Percentiles rank a stretch among this genome's conserved stretches.
Evolutionary conservation across 768 basidiomycete genomes (phyloP).

Genomic region (Tremella fuciformis): DNA sequence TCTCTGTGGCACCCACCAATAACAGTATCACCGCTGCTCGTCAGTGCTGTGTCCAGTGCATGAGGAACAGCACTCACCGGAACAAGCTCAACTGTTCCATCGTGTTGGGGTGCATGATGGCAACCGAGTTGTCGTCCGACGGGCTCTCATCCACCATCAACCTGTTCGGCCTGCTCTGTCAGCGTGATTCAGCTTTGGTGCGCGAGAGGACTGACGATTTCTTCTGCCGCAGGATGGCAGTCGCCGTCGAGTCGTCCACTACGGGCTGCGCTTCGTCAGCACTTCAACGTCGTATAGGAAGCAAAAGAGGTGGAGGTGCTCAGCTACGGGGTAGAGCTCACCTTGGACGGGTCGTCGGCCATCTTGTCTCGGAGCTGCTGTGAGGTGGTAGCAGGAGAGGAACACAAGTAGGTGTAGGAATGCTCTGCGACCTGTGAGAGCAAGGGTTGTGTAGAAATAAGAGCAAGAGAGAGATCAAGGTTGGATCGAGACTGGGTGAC

Average conservation of each 20-base stretch:
- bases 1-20: slow-evolving; percentile 64
- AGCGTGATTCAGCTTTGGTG: not conserved
- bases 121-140: slow-evolving; percentile 97
- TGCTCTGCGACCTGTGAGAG: no score
- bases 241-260: slow-evolving; percentile 60
- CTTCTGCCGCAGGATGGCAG: slow-evolving; percentile 93
- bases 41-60: slow-evolving; percentile 2
- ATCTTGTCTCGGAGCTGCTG: slow-evolving; percentile 4
- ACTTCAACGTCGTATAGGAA: no score
- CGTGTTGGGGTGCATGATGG: slow-evolving; percentile 89
- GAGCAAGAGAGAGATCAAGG: no score
- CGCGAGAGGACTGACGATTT: slow-evolving; percentile 71
- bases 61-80: slow-evolving; percentile 54
- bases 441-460: no score
- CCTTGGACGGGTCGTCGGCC: slow-evolving; percentile 35
- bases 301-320: no score
- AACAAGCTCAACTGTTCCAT: slow-evolving; percentile 93
- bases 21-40: slow-evolving; percentile 74
- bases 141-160: slow-evolving; percentile 93
- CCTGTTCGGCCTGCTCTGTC: slow-evolving; percentile 77
- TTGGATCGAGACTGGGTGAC: no score
- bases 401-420: not conserved
- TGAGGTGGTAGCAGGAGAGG: not conserved
- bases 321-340: slow-evolving; percentile 1
- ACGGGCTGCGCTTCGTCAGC: slow-evolving; percentile 24